Base-by-base conservation (phyloP, 805 yeast genomes). In the Teunomyces lycoperdinae region DNA sequence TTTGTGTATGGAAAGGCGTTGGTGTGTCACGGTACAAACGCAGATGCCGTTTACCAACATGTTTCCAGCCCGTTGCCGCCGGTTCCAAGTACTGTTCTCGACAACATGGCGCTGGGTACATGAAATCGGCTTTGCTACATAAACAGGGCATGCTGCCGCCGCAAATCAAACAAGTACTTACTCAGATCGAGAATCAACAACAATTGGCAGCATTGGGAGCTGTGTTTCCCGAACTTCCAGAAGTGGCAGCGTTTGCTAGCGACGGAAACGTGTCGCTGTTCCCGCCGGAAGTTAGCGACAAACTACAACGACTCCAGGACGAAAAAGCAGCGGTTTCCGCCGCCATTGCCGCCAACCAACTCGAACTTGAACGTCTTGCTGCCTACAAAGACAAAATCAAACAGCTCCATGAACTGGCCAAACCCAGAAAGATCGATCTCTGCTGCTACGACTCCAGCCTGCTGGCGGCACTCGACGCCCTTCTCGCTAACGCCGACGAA, bases 21-120 rank as follows among this genome's bases (percentile, higher is more conserved):
- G 85, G 85, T 0, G 56, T 54, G 27, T 80, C 92, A 0, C 52
- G 75, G 11, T 90, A 92, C 92, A 86, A 85, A 63, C 75, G 85
- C 35, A 86, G 85, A 58, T 90, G 97, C 61, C 73, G 92, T 26
- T 45, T 86, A 9, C 58, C 63, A 0, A 62, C 59, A 1, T 90
- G 97, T 60, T 74, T 57, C 43, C 68, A 74, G 34, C 85, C 90
- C 0, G 79, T 83, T 4, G 66, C 61, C 1, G 56, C 59, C 17
- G 63, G 55, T n/a, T 80, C 89, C 30, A 89, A 90, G 62, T 90
- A 87, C 61, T 90, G 97, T 61, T 67, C 81, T 11, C 76, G 74
- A 16, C 87, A 79, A 24, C 96, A 91, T 64, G 97, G 96, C 4
- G 47, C 31, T 44, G 59, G 42, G 50, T 84, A 64, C 52, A 67